Base-by-base conservation (phyloP, 2,329 filamentous ascomycete species). In the Diaporthe humulicola region DNA sequence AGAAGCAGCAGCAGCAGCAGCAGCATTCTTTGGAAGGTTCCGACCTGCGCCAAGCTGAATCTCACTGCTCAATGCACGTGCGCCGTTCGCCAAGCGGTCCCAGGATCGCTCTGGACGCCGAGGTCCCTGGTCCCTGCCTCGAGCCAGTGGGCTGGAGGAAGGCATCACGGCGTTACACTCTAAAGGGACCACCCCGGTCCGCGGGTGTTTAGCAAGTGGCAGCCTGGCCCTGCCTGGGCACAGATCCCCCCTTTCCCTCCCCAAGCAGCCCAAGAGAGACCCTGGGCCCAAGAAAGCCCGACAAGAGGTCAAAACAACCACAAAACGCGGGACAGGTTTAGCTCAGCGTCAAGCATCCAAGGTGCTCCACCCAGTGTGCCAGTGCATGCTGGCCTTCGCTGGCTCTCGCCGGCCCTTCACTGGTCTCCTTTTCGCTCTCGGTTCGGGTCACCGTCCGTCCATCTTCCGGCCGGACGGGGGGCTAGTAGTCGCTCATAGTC, bases 191-290 rank as follows among this genome's bases (percentile, higher is more conserved):
- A 67, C 61, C 61, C 61, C 42, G 61, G 61, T 67, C 42, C 61
- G 42, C 61, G 28, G 42, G 45, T 67, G 61, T 67, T 67, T 52
- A 67, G 61, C 58, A 64, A 52, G 14, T 36, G 42, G 61, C 61
- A 67, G 42, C 61, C 61, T 67, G 61, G 61, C 45, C 64, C 61
- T 52, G 42, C 61, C 61, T 67, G 61, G 61, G 64, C 64, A 67
- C 64, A 52, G 64, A 67, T 66, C 45, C 40, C 45, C 61, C 45
- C 42, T 50, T 66, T 67, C 45, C 22, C 61, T 38, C 22, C 15
- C 42, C 30, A 30, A 25, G n/a, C n/a, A n/a, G n/a, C n/a, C n/a
- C n/a, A n/a, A n/a, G n/a, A 66, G 10, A 48, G 19, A 15, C 38
- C 40, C 40, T 12, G 42, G 12, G 4, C n/a, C 40, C 58, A 40